These are phyloP conservation scores for Paramecium sonneborni DNA, from an alignment of 73 alveolate genomes.

Conservation along the genomic window DNA sequence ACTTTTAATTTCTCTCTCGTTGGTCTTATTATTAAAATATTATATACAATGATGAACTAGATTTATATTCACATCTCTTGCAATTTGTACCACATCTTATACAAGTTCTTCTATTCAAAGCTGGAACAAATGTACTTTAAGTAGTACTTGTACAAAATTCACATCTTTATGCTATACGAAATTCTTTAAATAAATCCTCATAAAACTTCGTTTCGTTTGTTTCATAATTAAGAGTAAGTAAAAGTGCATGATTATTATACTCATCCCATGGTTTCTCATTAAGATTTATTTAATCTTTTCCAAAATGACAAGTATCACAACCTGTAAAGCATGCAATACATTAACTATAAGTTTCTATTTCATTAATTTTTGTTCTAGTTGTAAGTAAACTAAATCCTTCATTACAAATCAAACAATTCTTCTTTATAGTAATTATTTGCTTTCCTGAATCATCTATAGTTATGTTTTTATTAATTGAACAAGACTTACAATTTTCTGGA, in stretches of 20 bases:
- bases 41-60: background rate
- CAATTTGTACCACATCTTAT: background rate
- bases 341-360: background rate
- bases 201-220: background rate
- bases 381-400: background rate
- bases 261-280: background rate
- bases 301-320: slow-evolving; percentile 4
- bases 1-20: background rate
- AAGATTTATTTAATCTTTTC: background rate
- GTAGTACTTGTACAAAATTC: background rate
- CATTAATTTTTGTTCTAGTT: background rate
- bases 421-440: background rate
- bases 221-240: background rate
- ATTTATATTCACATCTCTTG: background rate
- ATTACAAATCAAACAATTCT: slow-evolving; percentile 14
- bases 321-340: slow-evolving; percentile 19
- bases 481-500: slow-evolving; percentile 1
- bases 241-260: background rate
- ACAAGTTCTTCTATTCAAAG: background rate
- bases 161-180: background rate
- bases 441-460: background rate
- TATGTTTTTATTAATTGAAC: background rate
- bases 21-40: background rate
- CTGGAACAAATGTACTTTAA: background rate
- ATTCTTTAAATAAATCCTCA: background rate